phyloP scores from a whole-genome alignment of 2,329 filamentous ascomycete species.

The Pseudogymnoascus sp. region DNA sequence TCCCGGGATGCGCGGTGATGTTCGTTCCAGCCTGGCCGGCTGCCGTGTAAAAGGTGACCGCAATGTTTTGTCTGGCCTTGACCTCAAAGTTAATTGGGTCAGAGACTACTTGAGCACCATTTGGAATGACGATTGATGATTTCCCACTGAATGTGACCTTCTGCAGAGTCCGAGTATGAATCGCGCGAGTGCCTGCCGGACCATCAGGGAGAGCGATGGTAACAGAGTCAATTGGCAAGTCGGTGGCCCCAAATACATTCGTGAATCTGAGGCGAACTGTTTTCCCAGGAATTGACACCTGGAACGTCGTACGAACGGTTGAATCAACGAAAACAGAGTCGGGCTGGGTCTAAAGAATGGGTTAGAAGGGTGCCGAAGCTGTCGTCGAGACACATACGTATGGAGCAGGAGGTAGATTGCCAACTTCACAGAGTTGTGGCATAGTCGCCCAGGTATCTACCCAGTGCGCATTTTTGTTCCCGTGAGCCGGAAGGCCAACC shows the following conservation, averaged over 20 bases:
- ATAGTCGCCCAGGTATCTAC: slow-evolving; percentile 58
- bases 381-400: slow-evolving; percentile 39
- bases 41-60: slow-evolving; percentile 51
- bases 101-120: slow-evolving; percentile 49
- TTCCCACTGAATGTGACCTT: slow-evolving; percentile 49
- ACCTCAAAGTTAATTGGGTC: slow-evolving; percentile 49
- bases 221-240: slow-evolving; percentile 49
- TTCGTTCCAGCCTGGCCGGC: slow-evolving; percentile 44
- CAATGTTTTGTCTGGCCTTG: slow-evolving; percentile 40
- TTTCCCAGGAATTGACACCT: slow-evolving; percentile 43
- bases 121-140: slow-evolving; percentile 40
- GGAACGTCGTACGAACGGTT: slow-evolving; percentile 55
- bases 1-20: slow-evolving; percentile 55
- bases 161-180: slow-evolving; percentile 40
- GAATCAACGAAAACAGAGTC: slow-evolving; percentile 47
- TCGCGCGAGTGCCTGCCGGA: slow-evolving; percentile 40
- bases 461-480: slow-evolving; percentile 41
- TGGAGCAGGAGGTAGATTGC: slow-evolving; percentile 52
- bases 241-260: slow-evolving; percentile 52
- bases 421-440: slow-evolving; percentile 56
- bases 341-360: slow-evolving; percentile 39
- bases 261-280: slow-evolving; percentile 52
- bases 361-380: slow-evolving; percentile 11
- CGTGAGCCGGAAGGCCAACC: not conserved
- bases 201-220: slow-evolving; percentile 49